A percentile compares a stretch with the other conserved stretches of the same genome.
Evolutionary conservation across 2,329 filamentous ascomycete species (phyloP).

Genomic region (Parascedosporium putredinis): DNA sequence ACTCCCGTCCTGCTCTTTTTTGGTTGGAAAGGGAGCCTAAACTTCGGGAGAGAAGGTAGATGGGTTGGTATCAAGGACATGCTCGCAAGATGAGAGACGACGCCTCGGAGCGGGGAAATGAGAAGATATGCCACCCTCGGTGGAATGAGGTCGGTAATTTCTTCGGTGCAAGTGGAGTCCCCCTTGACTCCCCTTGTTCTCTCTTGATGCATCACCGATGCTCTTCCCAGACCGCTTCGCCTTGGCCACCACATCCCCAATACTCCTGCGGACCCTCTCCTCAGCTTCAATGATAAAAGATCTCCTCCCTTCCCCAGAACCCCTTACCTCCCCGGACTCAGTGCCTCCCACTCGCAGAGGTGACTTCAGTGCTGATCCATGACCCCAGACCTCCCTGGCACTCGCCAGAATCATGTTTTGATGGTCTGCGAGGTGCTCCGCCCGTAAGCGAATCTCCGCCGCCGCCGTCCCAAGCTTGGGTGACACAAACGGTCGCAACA

Average conservation of each 20-base stretch:
- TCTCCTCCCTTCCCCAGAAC: constrained; percentile 17
- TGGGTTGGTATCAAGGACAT: constrained; percentile 38
- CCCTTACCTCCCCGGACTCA: constrained; percentile 31
- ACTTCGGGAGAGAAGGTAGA: constrained; percentile 11
- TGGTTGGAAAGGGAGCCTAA: constrained; percentile 3
- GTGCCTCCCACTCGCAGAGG: constrained; percentile 40
- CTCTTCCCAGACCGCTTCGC: constrained; percentile 18
- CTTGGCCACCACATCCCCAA: constrained; percentile 36
- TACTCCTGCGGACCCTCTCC: constrained; percentile 34
- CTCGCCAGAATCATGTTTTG: constrained; percentile 39
- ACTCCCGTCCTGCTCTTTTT: constrained; percentile 10
- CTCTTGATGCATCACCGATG: background rate
- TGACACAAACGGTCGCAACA: constrained; percentile 49
- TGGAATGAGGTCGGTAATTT: constrained; percentile 22
- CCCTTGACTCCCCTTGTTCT: background rate
- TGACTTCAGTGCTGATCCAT: constrained; percentile 12
- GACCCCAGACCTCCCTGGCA: constrained; percentile 17
- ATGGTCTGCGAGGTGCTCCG: constrained; percentile 55
- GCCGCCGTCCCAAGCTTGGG: constrained; percentile 45
- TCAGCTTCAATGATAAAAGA: constrained; percentile 33
- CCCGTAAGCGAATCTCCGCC: constrained; percentile 60
- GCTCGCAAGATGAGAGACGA: constrained; percentile 51
- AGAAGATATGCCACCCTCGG: constrained; percentile 48
- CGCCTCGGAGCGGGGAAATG: constrained; percentile 55
- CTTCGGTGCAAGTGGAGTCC: background rate